Evolutionary conservation across 495 filamentous ascomycete genomes (phyloP), one percentile per base, ranked within the genome.

Genomic region (Penicillium angulare): DNA sequence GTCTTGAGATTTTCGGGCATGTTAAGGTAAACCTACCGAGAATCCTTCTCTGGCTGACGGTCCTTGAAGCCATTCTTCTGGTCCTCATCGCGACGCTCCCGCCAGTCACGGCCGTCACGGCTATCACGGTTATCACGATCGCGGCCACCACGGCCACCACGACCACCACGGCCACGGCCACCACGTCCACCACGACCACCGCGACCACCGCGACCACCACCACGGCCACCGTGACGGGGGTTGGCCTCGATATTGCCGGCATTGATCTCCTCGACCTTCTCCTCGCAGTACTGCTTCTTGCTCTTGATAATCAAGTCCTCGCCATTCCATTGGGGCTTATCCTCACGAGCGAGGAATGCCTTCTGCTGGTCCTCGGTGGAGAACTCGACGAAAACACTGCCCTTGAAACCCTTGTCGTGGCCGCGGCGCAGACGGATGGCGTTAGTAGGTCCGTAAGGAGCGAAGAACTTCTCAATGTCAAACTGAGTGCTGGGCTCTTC

Each of bases 361-460:
- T 90, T 75, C 57, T 87, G 83, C 20, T 82, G 79, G 41, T 92
- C 88, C 51, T 87, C 84, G 43, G 79, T 78, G 26, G 74, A 75
- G 64, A 97, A 97, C 69, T 97, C 92, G 43, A 97, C 90, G 59
- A 96, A 97, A 21, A 97, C 85, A 43, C 90, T 95, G 33, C 89
- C 89, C 78, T 98, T 98, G 80, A 97, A 97, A 18, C 65, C 57
- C 59, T 81, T 83, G 41, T 79, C 70, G 12, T 72, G 51, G n/a
- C 77, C 73, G 49, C 95, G 90, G 49, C 93, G 90, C 40, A 97
- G 85, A 54, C 91, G 90, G 51, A 98, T 85, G n/a, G 81, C 79
- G 48, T 89, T 88, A 53, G 86, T 80, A 6, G 86, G 79, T 13
- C 92, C 95, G 67, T 83, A 88, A 31, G 83, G 80, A 31, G 84